A percentile compares a stretch with the other conserved stretches of the same genome.
Evolutionary conservation across 192 early-diverging fungal species (phyloP).

Genomic region (Backusella sp.): DNA sequence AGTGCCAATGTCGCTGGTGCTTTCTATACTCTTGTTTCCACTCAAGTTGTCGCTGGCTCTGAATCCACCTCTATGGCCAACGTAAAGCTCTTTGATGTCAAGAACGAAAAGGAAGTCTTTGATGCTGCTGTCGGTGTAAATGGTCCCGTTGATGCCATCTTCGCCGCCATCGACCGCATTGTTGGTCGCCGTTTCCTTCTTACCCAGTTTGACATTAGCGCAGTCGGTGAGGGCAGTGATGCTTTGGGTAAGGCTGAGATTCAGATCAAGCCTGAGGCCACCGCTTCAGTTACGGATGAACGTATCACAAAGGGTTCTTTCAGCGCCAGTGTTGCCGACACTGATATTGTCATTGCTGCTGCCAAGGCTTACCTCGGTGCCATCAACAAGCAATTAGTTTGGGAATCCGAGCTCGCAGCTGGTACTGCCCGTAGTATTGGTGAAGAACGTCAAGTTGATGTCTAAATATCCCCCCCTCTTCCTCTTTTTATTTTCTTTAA

Average conservation of each 20-base stretch:
- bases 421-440: constrained; percentile 23
- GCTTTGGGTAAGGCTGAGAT: constrained; percentile 77
- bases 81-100: constrained; percentile 67
- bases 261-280: constrained; percentile 48
- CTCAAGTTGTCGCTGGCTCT: constrained; percentile 81
- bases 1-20: constrained; percentile 16
- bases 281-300: constrained; percentile 55
- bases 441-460: constrained; percentile 21
- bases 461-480: constrained; percentile 17
- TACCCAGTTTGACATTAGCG: constrained; percentile 83
- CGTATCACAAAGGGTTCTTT: constrained; percentile 51
- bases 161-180: constrained; percentile 86
- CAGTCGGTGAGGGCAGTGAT: constrained; percentile 85
- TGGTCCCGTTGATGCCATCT: constrained; percentile 90
- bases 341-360: constrained; percentile 84
- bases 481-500: not conserved
- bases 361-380: constrained; percentile 90
- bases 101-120: constrained; percentile 38
- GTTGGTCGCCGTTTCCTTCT: constrained; percentile 71
- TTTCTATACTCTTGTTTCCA: constrained; percentile 62
- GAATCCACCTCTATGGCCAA: constrained; percentile 78
- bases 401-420: constrained; percentile 16
- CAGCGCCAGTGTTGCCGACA: constrained; percentile 75
- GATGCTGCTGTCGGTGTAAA: constrained; percentile 81
- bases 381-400: constrained; percentile 65